These are phyloP conservation scores for Epichloe coenophiala DNA, from an alignment of 2,329 filamentous ascomycete genomes.

Conservation along the genomic window DNA sequence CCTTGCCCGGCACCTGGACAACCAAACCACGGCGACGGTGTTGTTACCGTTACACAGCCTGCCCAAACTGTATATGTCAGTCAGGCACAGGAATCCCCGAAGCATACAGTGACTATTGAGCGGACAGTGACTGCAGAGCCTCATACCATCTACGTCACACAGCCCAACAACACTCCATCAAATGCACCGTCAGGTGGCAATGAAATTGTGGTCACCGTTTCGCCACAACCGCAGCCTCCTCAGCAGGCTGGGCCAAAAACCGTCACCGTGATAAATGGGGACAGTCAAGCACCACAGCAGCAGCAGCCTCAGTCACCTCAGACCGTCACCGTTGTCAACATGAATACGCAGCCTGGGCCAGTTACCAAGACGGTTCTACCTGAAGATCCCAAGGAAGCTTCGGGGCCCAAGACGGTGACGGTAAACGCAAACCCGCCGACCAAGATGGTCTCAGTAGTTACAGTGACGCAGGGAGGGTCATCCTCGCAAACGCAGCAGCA, in stretches of 20 bases:
- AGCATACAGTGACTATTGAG: constrained; percentile 8
- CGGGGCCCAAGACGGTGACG: constrained; percentile 10
- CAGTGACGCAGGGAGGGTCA: constrained; percentile 1
- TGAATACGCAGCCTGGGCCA: neutral
- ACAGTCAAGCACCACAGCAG: neutral
- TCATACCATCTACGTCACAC: constrained; percentile 7
- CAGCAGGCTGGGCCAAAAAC: constrained; percentile 1
- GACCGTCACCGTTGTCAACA: constrained; percentile 3
- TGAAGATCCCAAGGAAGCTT: neutral
- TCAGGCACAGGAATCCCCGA: constrained; percentile 8
- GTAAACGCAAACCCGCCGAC: constrained; percentile 8
- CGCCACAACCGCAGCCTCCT: constrained; percentile 1
- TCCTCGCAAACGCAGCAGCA: neutral
- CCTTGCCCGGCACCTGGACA: constrained; percentile 14
- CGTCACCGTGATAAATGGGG: constrained; percentile 2
- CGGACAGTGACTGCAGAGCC: constrained; percentile 11
- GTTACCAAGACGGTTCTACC: constrained; percentile 13
- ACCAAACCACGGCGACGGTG: constrained; percentile 6
- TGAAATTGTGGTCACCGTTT: constrained; percentile 7
- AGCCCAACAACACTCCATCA: neutral
- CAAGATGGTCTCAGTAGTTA: constrained; percentile 10
- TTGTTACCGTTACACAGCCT: constrained; percentile 15
- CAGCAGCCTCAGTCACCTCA: constrained; percentile 3
- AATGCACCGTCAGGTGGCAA: neutral
- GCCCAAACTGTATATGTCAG: constrained; percentile 15